Percentiles rank a stretch among this genome's conserved stretches.
Evolutionary conservation across 179 eudicot genomes (phyloP).

Genomic region (Beta macrorhiza): DNA sequence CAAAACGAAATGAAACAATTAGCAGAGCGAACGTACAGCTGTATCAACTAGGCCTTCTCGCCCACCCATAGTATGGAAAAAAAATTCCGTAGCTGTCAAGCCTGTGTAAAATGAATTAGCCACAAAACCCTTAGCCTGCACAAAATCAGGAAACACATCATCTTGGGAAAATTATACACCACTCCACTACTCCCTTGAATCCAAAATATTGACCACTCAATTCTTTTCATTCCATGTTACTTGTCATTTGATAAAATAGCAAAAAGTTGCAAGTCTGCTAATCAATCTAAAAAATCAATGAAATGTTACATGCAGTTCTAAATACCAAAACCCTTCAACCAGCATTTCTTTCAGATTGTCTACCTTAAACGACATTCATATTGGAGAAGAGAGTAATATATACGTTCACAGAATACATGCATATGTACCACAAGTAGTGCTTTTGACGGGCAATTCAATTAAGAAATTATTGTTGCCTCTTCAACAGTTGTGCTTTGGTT

Average conservation of each 20-base stretch:
- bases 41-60: conserved; percentile 99
- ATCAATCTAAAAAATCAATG: not conserved
- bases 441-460: not conserved
- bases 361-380: not conserved
- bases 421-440: not conserved
- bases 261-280: not conserved
- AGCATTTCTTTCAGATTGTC: not conserved
- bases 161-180: conserved; percentile 5
- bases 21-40: conserved; percentile 60
- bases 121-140: conserved; percentile 98
- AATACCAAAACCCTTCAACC: not conserved
- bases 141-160: conserved; percentile 6
- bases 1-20: not conserved
- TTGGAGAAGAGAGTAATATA: not conserved
- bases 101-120: conserved; percentile 95
- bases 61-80: conserved; percentile 99
- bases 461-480: not conserved
- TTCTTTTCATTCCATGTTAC: not conserved
- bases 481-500: not conserved
- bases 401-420: not conserved
- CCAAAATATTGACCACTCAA: not conserved
- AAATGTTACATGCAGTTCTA: not conserved
- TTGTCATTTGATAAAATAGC: not conserved
- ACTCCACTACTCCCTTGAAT: not conserved
- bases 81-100: conserved; percentile 88